Evolutionary conservation across 2,329 filamentous ascomycete genomes (phyloP).

Genomic region (Westerdykella sp.): DNA sequence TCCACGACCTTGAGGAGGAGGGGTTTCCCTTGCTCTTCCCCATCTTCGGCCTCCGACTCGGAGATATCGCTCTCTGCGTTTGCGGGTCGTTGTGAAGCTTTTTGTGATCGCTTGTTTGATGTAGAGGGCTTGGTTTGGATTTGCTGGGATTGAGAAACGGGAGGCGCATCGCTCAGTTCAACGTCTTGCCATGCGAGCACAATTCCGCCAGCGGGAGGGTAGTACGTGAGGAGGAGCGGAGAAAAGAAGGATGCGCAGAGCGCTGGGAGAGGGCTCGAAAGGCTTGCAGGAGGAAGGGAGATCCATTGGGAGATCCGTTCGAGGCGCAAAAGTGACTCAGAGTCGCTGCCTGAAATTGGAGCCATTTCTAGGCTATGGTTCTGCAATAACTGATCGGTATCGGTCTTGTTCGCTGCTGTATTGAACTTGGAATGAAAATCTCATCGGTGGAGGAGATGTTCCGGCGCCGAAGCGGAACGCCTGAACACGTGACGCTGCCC

Average conservation of each 20-base stretch:
- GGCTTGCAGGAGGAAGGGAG: slow-evolving; percentile 64
- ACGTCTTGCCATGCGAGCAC: slow-evolving; percentile 68
- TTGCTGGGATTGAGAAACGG: slow-evolving; percentile 10
- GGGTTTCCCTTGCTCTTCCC: neutral
- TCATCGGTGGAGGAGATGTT: no score
- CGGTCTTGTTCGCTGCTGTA: slow-evolving; percentile 12
- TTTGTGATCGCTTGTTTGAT: neutral
- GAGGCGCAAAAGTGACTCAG: slow-evolving; percentile 57
- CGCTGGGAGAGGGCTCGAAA: slow-evolving; percentile 63
- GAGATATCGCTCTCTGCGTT: neutral
- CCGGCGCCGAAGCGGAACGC: no score
- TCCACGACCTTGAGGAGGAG: slow-evolving; percentile 25
- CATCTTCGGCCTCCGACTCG: slow-evolving; percentile 3
- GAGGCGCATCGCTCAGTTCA: slow-evolving; percentile 56
- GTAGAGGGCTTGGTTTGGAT: slow-evolving; percentile 19
- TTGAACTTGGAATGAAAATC: slow-evolving; percentile 3
- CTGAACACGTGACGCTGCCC: no score
- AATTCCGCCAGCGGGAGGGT: slow-evolving; percentile 65
- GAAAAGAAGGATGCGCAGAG: slow-evolving; percentile 68
- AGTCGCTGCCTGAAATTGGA: slow-evolving; percentile 10
- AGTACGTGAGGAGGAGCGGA: slow-evolving; percentile 70
- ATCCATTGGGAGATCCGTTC: slow-evolving; percentile 78
- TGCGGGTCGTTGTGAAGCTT: neutral
- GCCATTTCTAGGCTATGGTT: slow-evolving; percentile 17
- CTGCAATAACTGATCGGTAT: neutral